These are phyloP conservation scores for Mortierella polycephala DNA, from an alignment of 371 early-diverging fungal genomes.

Conservation along the genomic window DNA sequence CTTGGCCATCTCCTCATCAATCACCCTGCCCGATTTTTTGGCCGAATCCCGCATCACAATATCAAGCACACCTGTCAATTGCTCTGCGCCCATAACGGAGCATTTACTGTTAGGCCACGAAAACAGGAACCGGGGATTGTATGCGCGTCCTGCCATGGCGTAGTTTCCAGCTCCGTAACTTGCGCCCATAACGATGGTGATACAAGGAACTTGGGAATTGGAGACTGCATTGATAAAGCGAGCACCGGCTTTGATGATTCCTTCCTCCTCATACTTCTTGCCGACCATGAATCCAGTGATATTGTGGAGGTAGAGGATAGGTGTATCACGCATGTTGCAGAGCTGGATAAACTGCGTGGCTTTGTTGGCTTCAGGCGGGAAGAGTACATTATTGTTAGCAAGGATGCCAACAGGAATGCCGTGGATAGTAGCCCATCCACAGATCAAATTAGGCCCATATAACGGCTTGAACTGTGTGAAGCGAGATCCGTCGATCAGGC, in stretches of 20 bases:
- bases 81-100: slow-evolving; percentile 84
- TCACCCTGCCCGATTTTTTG: slow-evolving; percentile 58
- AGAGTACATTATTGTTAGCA: slow-evolving; percentile 79
- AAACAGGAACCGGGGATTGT: slow-evolving; percentile 79
- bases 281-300: slow-evolving; percentile 90
- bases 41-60: slow-evolving; percentile 78
- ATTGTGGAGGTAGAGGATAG: slow-evolving; percentile 77
- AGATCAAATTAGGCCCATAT: slow-evolving; percentile 73
- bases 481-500: slow-evolving; percentile 75
- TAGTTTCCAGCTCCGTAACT: slow-evolving; percentile 87
- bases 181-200: slow-evolving; percentile 82
- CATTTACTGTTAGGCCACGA: slow-evolving; percentile 83
- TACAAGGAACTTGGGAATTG: slow-evolving; percentile 77
- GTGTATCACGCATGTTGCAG: slow-evolving; percentile 77
- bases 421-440: slow-evolving; percentile 76
- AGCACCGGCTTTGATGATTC: slow-evolving; percentile 82
- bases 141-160: slow-evolving; percentile 82
- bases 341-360: slow-evolving; percentile 84
- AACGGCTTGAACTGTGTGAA: slow-evolving; percentile 74
- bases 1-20: slow-evolving; percentile 70
- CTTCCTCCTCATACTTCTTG: slow-evolving; percentile 77
- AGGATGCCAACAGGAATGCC: slow-evolving; percentile 79
- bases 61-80: slow-evolving; percentile 78
- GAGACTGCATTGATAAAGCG: slow-evolving; percentile 83
- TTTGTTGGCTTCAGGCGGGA: slow-evolving; percentile 79